phyloP scores from a whole-genome alignment of 108 stramenopile genomes.

The Conticribra guillardii region DNA sequence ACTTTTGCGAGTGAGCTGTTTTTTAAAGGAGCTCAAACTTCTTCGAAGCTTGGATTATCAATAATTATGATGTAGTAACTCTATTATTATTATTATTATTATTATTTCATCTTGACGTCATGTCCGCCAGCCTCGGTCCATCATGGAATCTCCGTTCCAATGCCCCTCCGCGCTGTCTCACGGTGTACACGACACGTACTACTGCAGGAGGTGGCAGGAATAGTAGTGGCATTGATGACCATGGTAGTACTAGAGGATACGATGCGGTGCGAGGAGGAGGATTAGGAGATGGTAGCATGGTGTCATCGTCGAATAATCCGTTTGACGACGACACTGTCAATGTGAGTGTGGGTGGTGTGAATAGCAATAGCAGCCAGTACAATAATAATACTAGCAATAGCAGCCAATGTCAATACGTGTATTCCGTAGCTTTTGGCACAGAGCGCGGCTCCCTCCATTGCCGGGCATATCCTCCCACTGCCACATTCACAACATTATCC shows the following conservation, averaged over 20 bases:
- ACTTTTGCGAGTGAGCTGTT: no score
- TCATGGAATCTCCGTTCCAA: slow-evolving; percentile 44
- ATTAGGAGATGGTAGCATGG: background rate
- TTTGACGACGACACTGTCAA: slow-evolving; percentile 32
- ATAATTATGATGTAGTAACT: no score
- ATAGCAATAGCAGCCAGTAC: background rate
- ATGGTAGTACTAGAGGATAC: no score
- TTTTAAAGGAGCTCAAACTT: no score
- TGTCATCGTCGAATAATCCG: slow-evolving; percentile 16
- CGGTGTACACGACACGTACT: slow-evolving; percentile 11
- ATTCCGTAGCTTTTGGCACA: slow-evolving; percentile 71
- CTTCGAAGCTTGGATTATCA: no score
- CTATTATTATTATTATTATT: no score
- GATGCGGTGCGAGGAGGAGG: no score
- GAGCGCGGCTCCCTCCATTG: slow-evolving; percentile 80
- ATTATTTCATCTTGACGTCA: no score
- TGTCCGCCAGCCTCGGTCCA: slow-evolving; percentile 50
- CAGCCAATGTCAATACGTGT: background rate
- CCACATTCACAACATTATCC: slow-evolving; percentile 1
- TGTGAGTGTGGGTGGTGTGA: background rate
- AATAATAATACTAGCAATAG: background rate
- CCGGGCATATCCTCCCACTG: slow-evolving; percentile 53
- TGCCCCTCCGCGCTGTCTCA: slow-evolving; percentile 48
- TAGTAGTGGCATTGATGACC: background rate
- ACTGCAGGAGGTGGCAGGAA: background rate